Evolutionary conservation across 2,329 filamentous ascomycete species (phyloP), one percentile per base, ranked within the genome.

Genomic region (Westerdykella sp.): DNA sequence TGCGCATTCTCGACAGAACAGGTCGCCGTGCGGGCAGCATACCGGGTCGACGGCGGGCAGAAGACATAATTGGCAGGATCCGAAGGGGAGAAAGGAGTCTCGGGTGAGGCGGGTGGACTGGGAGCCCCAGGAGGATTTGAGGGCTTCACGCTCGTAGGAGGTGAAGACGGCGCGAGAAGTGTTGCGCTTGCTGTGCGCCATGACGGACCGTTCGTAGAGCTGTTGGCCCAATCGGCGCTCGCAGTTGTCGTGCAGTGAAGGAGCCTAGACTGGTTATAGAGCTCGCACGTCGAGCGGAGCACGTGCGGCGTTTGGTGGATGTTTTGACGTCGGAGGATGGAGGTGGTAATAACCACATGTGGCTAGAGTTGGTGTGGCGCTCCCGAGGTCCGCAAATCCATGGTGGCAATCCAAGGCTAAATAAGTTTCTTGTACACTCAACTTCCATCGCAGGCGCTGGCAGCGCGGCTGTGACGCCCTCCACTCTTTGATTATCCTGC

Each of bases 1-100:
- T 7, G 89, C 90, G 70, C 91, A 98, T 71, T 97, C 93, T 55
- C 88, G 83, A 67, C 91, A 98, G 72, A 97, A 97, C 12, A 98
- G 75, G 66, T 97, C 90, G 48, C 91, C 91, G 11, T 51, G 49
- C 2, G 69, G 73, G 67, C 91, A 97, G 16, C 87, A 82, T 30
- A 96, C 88, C 1, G 93, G 90, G 37, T 88, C 80, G 23, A 84
- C 79, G 15, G 90, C 85, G 6, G 84, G 79, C 46, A 89, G 80
- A 13, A 97, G 82, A 61, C 91, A 98, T 22, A 98, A 76, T 42
- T 84, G 80, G 71, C 91, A 98, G 16, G 84, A 88, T 42, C 85
- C 87, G 65, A 97, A 95, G 5, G 88, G 84, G 10, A 97, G 80
- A 67, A 95, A 97, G 43, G 87, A 93, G 63, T 97, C 93, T 60